Evolutionary conservation across 768 basidiomycete species (phyloP).

Genomic region (Suillus lakei): DNA sequence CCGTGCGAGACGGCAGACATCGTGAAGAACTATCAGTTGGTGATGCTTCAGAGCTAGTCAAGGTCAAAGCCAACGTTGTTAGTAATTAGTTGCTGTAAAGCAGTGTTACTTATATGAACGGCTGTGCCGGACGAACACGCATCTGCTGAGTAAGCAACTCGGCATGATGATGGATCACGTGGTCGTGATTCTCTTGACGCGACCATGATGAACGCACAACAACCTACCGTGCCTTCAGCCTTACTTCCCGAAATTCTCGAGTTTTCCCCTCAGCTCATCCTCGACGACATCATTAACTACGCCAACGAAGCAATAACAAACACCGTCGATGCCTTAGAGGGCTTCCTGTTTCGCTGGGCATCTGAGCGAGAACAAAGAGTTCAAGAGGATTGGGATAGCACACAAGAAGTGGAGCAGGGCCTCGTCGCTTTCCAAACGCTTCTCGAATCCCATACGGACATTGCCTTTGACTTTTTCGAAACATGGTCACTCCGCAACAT

Average conservation of each 20-base stretch:
- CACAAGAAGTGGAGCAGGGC: constrained; percentile 77
- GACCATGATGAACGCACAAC: constrained; percentile 22
- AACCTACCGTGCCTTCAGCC: constrained; percentile 45
- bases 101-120: too few relatives aligned
- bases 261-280: constrained; percentile 82
- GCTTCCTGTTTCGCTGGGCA: constrained; percentile 75
- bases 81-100: not conserved
- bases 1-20: constrained; percentile 34
- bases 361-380: constrained; percentile 59
- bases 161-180: not conserved
- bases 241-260: constrained; percentile 77
- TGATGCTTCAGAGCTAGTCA: not conserved
- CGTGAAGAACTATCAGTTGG: not conserved
- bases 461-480: constrained; percentile 92
- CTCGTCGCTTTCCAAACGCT: constrained; percentile 87
- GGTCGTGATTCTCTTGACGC: not conserved
- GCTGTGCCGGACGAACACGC: constrained; percentile 19
- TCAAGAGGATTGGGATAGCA: constrained; percentile 58
- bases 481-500: constrained; percentile 89
- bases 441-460: constrained; percentile 85
- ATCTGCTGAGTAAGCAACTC: constrained; percentile 25
- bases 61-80: not conserved
- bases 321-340: constrained; percentile 80
- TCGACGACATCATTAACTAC: constrained; percentile 87
- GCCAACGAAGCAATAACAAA: constrained; percentile 80